Evolutionary conservation across 768 basidiomycete species (phyloP).

Genomic region (Amanita brunnescens): DNA sequence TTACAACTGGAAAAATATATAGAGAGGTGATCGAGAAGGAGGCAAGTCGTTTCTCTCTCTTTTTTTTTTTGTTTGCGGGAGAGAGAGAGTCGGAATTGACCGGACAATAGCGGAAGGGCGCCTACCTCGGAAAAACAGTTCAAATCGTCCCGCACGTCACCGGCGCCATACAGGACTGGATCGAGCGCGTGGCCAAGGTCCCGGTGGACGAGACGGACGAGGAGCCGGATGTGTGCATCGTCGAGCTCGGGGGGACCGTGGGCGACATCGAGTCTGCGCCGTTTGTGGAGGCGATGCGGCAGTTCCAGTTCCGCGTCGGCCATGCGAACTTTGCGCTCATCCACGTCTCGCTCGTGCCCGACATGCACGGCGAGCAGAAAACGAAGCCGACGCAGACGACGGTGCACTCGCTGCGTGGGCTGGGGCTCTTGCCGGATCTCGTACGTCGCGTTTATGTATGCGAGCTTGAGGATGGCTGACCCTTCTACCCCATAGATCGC

Average conservation of each 20-base stretch:
- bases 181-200: constrained; percentile 87
- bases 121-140: constrained; percentile 95
- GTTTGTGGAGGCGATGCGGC: constrained; percentile 98
- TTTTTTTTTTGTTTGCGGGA: background rate
- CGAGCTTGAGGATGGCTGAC: background rate
- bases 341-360: constrained; percentile 96
- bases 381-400: constrained; percentile 99
- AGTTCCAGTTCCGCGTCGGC: constrained; percentile 98
- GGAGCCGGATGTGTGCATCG: constrained; percentile 92
- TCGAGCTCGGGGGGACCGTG: constrained; percentile 98
- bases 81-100: background rate
- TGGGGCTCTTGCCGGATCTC: constrained; percentile 89
- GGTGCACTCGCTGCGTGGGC: constrained; percentile 84
- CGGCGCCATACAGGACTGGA: constrained; percentile 98
- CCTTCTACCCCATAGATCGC: constrained; percentile 57
- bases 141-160: constrained; percentile 98
- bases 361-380: constrained; percentile 98
- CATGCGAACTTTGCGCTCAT: constrained; percentile 94
- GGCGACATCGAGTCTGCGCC: constrained; percentile 99
- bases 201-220: constrained; percentile 93
- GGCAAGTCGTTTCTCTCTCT: constrained; percentile 36
- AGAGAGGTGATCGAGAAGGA: constrained; percentile 94
- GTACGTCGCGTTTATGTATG: constrained; percentile 48
- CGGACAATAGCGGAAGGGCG: constrained; percentile 53
- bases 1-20: constrained; percentile 98